Evolutionary conservation across 805 yeast genomes (phyloP).

Genomic region (Komagataella pseudopastoris): DNA sequence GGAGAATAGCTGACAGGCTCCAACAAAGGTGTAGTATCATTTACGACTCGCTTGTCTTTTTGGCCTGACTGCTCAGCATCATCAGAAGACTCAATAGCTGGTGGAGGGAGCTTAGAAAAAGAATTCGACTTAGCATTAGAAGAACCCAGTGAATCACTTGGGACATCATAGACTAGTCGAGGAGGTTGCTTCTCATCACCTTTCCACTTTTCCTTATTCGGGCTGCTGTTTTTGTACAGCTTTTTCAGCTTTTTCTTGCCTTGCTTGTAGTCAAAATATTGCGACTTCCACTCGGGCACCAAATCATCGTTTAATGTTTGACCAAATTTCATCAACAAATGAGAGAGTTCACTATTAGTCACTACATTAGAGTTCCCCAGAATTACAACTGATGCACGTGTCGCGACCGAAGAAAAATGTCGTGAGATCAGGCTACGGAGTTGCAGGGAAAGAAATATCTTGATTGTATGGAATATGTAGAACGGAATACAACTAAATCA

Average conservation of each 20-base stretch:
- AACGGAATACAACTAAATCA: neutral
- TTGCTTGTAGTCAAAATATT: slow-evolving; percentile 58
- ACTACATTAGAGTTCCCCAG: neutral
- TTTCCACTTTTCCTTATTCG: neutral
- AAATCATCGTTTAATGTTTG: slow-evolving; percentile 52
- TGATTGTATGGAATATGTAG: neutral
- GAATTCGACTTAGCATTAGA: neutral
- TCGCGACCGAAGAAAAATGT: neutral
- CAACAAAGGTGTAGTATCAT: neutral
- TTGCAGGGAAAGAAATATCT: neutral
- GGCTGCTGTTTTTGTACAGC: slow-evolving; percentile 2
- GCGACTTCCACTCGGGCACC: slow-evolving; percentile 82
- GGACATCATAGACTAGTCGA: neutral
- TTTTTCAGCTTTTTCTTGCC: slow-evolving; percentile 25
- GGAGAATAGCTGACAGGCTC: neutral
- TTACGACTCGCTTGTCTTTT: neutral
- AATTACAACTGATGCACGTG: neutral
- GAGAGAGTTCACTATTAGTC: neutral
- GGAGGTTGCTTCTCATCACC: neutral
- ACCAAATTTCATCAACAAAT: slow-evolving; percentile 48
- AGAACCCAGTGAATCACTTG: neutral
- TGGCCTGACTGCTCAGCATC: neutral
- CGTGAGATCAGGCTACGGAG: neutral
- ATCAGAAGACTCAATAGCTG: neutral
- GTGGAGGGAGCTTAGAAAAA: neutral